These are phyloP conservation scores for Sugiyamaella marilandica DNA, from an alignment of 805 yeast species.

Conservation along the genomic window DNA sequence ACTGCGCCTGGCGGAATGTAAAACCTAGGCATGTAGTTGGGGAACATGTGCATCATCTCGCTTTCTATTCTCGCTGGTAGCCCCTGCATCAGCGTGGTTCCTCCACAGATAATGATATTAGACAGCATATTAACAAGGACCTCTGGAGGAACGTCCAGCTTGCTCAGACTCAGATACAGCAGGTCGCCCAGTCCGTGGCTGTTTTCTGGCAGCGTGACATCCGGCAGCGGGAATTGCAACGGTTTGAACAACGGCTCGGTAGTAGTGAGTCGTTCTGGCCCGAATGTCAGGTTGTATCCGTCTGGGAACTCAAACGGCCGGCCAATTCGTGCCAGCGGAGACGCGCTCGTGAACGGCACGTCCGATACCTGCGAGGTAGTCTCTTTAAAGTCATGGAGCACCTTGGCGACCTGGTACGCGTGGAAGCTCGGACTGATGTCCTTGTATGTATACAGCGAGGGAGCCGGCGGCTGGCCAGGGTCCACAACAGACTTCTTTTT, in stretches of 20 bases:
- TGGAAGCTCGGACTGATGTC: constrained; percentile 37
- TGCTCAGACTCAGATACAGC: constrained; percentile 42
- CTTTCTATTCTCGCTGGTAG: constrained; percentile 50
- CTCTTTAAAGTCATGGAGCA: constrained; percentile 46
- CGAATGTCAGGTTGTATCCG: constrained; percentile 45
- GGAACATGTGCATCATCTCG: constrained; percentile 52
- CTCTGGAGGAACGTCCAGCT: constrained; percentile 44
- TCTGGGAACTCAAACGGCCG: constrained; percentile 59
- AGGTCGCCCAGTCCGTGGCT: constrained; percentile 45
- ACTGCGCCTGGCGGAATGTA: constrained; percentile 38
- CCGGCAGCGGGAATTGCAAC: constrained; percentile 43
- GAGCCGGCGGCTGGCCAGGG: constrained; percentile 33
- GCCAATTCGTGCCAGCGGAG: constrained; percentile 33
- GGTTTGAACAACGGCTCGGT: constrained; percentile 74
- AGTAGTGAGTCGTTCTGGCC: constrained; percentile 49
- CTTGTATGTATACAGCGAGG: constrained; percentile 25
- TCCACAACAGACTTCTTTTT: constrained; percentile 34
- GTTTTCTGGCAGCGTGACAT: constrained; percentile 40
- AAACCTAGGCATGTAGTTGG: constrained; percentile 43
- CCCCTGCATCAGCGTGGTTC: constrained; percentile 51
- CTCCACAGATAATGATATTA: constrained; percentile 58
- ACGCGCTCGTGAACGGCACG: constrained; percentile 36
- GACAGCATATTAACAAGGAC: constrained; percentile 39
- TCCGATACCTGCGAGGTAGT: constrained; percentile 37
- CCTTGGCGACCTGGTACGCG: constrained; percentile 37